Conservation (phyloP, 2,329 filamentous ascomycete genomes). For the Metarhizium guizhouense region DNA sequence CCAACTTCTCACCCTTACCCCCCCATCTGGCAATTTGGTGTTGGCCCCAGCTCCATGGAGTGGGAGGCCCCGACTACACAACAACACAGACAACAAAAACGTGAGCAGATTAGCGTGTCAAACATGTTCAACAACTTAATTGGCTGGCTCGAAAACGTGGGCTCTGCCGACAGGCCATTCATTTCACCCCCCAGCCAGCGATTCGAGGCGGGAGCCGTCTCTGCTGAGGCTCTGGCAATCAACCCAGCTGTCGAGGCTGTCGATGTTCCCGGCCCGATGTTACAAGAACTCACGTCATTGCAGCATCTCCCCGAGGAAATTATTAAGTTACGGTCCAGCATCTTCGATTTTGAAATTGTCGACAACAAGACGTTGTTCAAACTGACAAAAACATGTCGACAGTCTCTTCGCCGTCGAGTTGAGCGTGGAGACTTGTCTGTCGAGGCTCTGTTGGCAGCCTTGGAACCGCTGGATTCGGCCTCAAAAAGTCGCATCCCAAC, state of each 20-base stretch:
- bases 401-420: slow-evolving; percentile 9
- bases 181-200: slow-evolving; percentile 6
- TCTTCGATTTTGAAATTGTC: slow-evolving; percentile 1
- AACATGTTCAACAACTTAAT: slow-evolving; percentile 18
- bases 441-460: slow-evolving; percentile 6
- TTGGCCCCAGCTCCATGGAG: slow-evolving; percentile 37
- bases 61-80: slow-evolving; percentile 40
- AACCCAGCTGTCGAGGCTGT: background rate
- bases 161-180: slow-evolving; percentile 11
- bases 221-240: slow-evolving; percentile 5
- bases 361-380: slow-evolving; percentile 5
- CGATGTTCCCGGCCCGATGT: background rate
- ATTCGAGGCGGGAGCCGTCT: background rate
- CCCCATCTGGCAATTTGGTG: slow-evolving; percentile 38
- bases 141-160: slow-evolving; percentile 17
- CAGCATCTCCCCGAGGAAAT: slow-evolving; percentile 9
- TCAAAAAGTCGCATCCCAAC: slow-evolving; percentile 8
- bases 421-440: slow-evolving; percentile 7
- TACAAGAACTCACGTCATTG: background rate
- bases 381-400: slow-evolving; percentile 6
- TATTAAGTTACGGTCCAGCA: slow-evolving; percentile 6
- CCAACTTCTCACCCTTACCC: slow-evolving; percentile 27
- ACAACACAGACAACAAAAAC: slow-evolving; percentile 16
- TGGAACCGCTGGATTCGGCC: slow-evolving; percentile 13
- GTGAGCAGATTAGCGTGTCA: slow-evolving; percentile 10